Base-by-base conservation (phyloP, 2,329 filamentous ascomycete species). In the Penicillium fuscoglaucum region DNA sequence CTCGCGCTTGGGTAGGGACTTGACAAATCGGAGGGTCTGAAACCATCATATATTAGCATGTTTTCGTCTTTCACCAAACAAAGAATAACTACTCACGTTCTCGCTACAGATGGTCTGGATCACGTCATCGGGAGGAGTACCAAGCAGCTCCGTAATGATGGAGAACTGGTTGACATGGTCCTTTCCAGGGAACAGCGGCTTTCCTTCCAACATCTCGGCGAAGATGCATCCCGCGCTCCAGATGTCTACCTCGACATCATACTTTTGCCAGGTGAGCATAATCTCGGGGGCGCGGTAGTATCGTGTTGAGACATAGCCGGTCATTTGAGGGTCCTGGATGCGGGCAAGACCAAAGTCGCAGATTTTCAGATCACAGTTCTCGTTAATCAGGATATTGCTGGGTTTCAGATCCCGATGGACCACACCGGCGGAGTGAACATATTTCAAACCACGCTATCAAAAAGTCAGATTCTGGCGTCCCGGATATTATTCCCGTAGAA, bases 201-300 rank as follows among this genome's bases (percentile, higher is more conserved):
- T 98, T 74, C 95, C 95, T 80, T 97, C 93, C 59, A 99, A 84
- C 95, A 99, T 99, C 80, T 99, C 95, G 43, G 95, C 95, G 70
- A 99, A 98, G 74, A 99, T 99, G 79, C 95, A 99, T 61, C 95
- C 95, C 19, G 93, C 93, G 75, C 95, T 98, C 95, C 95, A 99
- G 74, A 99, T 96, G 75, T 99, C 95, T 58, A 99, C 95, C 80
- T 98, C 95, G 48, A 98, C 88, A 69, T 99, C 95, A 79, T 99
- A 99, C 81, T 99, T 99, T 82, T 99, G 95, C 95, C 95, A 99
- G 65, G 95, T 98, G 74, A 99, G 91, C 95, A 99, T 99, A 74
- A 99, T 99, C 79, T 99, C 95, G 19, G 95, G 95, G 9, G 95
- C 95, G 72, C 95, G 88, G 84, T 99, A 99, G 83, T 99, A 99